Evolutionary conservation across 2,329 filamentous ascomycete species (phyloP).

Genomic region (Aureobasidium lini): DNA sequence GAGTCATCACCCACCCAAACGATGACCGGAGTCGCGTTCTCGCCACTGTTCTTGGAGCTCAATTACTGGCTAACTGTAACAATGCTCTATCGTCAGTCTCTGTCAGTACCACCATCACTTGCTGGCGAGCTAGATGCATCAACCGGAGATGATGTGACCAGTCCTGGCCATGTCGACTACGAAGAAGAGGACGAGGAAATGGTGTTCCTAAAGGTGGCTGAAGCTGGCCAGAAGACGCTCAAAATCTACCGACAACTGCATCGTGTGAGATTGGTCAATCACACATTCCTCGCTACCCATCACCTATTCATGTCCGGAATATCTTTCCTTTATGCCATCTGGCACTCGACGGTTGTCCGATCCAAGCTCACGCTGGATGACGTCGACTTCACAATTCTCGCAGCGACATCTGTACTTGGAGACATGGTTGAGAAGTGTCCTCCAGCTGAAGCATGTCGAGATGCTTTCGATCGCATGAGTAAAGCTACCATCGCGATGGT

Average conservation of each 20-base stretch:
- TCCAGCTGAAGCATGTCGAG: conserved; percentile 85
- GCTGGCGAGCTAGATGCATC: conserved; percentile 64
- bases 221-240: conserved; percentile 87
- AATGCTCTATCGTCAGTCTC: conserved; percentile 85
- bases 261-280: conserved; percentile 81
- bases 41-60: conserved; percentile 79
- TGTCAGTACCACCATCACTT: conserved; percentile 75
- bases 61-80: conserved; percentile 98
- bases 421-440: conserved; percentile 93
- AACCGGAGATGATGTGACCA: conserved; percentile 48
- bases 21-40: conserved; percentile 82
- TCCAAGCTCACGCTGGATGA: conserved; percentile 86
- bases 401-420: conserved; percentile 83
- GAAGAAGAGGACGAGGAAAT: conserved; percentile 76
- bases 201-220: conserved; percentile 89
- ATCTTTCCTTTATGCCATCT: conserved; percentile 93
- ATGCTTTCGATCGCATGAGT: conserved; percentile 90
- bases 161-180: conserved; percentile 45
- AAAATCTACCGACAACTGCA: conserved; percentile 87
- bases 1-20: conserved; percentile 66
- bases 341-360: conserved; percentile 86
- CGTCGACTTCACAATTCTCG: conserved; percentile 92
- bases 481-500: conserved; percentile 96
- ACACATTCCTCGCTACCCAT: conserved; percentile 91
- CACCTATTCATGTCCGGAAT: conserved; percentile 95